These are phyloP conservation scores for Exophiala spinifera DNA, from an alignment of 2,329 filamentous ascomycete genomes.

Conservation along the genomic window DNA sequence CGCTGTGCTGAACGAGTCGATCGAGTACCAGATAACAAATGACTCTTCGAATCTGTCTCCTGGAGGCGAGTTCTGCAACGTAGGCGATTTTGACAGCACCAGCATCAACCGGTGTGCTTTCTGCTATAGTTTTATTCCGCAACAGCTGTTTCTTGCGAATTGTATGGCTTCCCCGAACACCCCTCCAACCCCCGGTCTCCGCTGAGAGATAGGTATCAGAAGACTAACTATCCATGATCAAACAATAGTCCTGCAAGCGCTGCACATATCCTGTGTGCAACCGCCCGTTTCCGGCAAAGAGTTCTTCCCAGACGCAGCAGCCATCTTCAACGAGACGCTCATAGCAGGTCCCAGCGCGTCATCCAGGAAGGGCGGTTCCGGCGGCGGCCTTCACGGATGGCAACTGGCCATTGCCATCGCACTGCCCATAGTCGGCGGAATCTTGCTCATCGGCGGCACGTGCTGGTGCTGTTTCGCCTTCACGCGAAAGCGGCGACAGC, in stretches of 20 bases:
- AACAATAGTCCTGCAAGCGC: slow-evolving; percentile 42
- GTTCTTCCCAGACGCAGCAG: slow-evolving; percentile 40
- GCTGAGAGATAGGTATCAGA: too few species aligned
- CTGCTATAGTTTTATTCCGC: slow-evolving; percentile 43
- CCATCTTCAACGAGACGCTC: slow-evolving; percentile 42
- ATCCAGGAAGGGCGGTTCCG: slow-evolving; percentile 24
- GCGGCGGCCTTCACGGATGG: slow-evolving; percentile 23
- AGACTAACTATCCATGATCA: too few species aligned
- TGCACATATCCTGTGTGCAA: slow-evolving; percentile 46
- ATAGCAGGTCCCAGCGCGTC: slow-evolving; percentile 28
- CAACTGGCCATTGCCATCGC: slow-evolving; percentile 42
- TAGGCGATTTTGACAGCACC: slow-evolving; percentile 40
- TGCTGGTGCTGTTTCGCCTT: slow-evolving; percentile 42
- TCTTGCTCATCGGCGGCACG: slow-evolving; percentile 36
- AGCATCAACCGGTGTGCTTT: slow-evolving; percentile 41
- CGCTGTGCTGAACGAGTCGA: slow-evolving; percentile 30
- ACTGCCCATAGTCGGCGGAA: slow-evolving; percentile 43
- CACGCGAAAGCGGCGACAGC: slow-evolving; percentile 42
- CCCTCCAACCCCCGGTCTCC: not conserved
- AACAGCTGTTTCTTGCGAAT: slow-evolving; percentile 43
- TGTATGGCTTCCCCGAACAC: slow-evolving; percentile 37
- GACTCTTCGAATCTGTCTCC: slow-evolving; percentile 32
- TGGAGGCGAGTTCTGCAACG: slow-evolving; percentile 39
- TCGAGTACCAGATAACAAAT: slow-evolving; percentile 33
- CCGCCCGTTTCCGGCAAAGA: slow-evolving; percentile 34